A percentile compares a stretch with the other conserved stretches of the same genome.
Evolutionary conservation across 768 basidiomycete species (phyloP).

Genomic region (Pleurotus citrinopileatus): DNA sequence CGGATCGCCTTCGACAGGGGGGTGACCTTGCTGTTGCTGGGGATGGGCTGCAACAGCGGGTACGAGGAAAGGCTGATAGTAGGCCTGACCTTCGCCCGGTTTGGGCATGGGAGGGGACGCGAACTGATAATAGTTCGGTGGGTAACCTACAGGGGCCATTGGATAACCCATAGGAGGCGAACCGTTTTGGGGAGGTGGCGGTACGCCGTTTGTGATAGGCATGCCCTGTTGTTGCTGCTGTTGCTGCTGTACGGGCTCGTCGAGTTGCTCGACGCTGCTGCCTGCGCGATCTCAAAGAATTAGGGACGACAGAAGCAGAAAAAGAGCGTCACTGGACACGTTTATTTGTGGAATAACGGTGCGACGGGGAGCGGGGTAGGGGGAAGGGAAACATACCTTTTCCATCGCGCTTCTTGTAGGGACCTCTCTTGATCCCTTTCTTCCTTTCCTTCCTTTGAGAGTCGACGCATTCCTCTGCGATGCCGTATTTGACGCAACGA

Average conservation of each 20-base stretch:
- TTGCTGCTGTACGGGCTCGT: slow-evolving; percentile 30
- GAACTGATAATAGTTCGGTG: slow-evolving; percentile 51
- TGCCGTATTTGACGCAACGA: slow-evolving; percentile 89
- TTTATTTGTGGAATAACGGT: slow-evolving; percentile 25
- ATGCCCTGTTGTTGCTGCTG: slow-evolving; percentile 25
- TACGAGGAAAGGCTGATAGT: slow-evolving; percentile 43
- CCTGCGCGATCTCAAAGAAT: slow-evolving; percentile 58
- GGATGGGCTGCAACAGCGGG: slow-evolving; percentile 36
- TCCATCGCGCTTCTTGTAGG: slow-evolving; percentile 95
- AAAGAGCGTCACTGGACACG: slow-evolving; percentile 19
- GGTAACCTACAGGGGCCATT: slow-evolving; percentile 47
- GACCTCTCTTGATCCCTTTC: slow-evolving; percentile 82
- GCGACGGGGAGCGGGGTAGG: slow-evolving; percentile 26
- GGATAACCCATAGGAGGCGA: slow-evolving; percentile 51
- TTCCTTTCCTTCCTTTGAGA: slow-evolving; percentile 92
- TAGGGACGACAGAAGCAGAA: slow-evolving; percentile 29
- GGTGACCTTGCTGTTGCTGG: slow-evolving; percentile 19
- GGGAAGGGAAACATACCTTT: slow-evolving; percentile 56
- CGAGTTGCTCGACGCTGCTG: slow-evolving; percentile 44
- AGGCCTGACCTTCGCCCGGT: slow-evolving; percentile 50
- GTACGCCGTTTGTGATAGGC: slow-evolving; percentile 37
- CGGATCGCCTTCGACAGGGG: slow-evolving; percentile 37
- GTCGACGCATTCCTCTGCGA: slow-evolving; percentile 83
- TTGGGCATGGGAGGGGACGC: slow-evolving; percentile 50
- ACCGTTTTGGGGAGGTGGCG: slow-evolving; percentile 29